Evolutionary conservation across 2,329 filamentous ascomycete species (phyloP).

Genomic region (Fusarium virguliforme): DNA sequence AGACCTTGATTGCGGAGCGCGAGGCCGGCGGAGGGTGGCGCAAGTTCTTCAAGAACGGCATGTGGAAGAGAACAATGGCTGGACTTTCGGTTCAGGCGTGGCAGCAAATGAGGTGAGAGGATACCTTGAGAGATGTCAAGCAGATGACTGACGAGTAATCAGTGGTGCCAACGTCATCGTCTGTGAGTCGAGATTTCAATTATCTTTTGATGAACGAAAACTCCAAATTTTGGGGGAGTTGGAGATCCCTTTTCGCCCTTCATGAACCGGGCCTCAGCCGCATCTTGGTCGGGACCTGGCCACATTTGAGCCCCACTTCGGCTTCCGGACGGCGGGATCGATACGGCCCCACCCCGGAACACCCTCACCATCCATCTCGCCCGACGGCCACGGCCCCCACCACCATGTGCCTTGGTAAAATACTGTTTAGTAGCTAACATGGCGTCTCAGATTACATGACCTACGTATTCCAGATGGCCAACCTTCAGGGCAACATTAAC

Average conservation of each 20-base stretch:
- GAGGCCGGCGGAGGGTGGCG: slow-evolving; percentile 25
- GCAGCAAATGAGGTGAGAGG: slow-evolving; percentile 60
- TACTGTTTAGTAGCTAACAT: neutral
- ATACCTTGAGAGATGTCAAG: too few species aligned
- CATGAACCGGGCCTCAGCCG: neutral
- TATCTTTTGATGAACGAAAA: neutral
- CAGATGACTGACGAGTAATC: too few species aligned
- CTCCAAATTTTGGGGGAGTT: neutral
- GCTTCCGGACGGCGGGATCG: neutral
- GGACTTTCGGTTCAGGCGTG: slow-evolving; percentile 58
- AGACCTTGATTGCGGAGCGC: slow-evolving; percentile 38
- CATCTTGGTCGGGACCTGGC: neutral
- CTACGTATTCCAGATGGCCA: slow-evolving; percentile 52
- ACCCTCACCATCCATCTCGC: neutral
- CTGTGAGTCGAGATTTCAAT: slow-evolving; percentile 45
- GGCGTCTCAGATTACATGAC: slow-evolving; percentile 63
- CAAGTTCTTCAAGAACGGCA: slow-evolving; percentile 33
- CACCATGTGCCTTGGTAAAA: neutral
- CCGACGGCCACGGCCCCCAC: neutral
- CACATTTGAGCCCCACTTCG: neutral
- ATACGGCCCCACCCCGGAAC: neutral
- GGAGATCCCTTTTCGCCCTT: neutral
- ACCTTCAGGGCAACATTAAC: slow-evolving; percentile 59
- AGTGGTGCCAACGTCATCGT: slow-evolving; percentile 66
- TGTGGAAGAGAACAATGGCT: slow-evolving; percentile 37